Evolutionary conservation across 164 flowering plant genomes (phyloP), one percentile per base, ranked within the genome.

Genomic region (Vitis labrusca): DNA sequence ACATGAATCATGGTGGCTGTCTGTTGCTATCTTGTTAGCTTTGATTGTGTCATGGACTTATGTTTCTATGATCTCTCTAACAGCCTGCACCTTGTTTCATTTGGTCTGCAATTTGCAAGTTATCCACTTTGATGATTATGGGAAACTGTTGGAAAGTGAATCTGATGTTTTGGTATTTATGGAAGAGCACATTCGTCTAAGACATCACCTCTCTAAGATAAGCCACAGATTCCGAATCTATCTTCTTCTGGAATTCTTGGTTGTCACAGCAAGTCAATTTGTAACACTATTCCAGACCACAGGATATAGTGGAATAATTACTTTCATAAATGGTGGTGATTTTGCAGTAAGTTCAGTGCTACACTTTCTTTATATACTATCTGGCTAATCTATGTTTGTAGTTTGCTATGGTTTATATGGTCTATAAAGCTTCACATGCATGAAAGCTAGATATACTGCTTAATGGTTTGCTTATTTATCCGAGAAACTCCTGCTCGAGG

Each of bases 201-300:
- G 90, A 29, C 71, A 84, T 71, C 79, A 91, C 73, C 83, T 94
- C 9, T 91, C 97, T 50, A 94, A 91, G 78, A 94, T 94, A 73
- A 94, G 98, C 81, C 99, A 94, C 68, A 81, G 99, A 70, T 94
- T 92, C 76, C 81, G 99, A 50, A 89, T 91, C 13, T 94, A 73
- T 80, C 94, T 94, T 67, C 80, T 94, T 63, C 77, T 90, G 47
- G 82, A 79, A 73, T 89, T 91, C 78, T 70, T 85, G 76, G 81
- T 86, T 52, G 93, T 93, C 65, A 87, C 96, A 16, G 84, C 82
- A 12, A 88, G 91, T 83, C 99, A 85, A 74, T 74, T 85, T 63
- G 69, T 83, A 65, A 79, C 91, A 55, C 88, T 94, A 62, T 75
- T 89, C 65, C 92, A 82, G 80, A 90, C 89, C 27, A 90, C 94